A percentile compares a stretch with the other conserved stretches of the same genome.
These are phyloP conservation scores for Salix dunnii DNA, from an alignment of 345 rosid genomes.

Conservation along the genomic window DNA sequence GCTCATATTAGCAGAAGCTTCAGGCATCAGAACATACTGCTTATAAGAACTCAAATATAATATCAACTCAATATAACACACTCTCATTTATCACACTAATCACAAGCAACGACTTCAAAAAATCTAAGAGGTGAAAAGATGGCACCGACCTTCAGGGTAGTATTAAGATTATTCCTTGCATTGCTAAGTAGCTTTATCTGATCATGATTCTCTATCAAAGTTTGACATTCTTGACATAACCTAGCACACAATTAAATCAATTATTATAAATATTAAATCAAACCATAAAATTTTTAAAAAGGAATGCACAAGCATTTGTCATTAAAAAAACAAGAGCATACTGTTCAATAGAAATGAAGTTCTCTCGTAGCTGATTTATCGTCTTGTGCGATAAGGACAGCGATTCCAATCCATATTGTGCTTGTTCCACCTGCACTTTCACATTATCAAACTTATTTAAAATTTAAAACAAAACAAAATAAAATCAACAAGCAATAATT, in stretches of 20 bases:
- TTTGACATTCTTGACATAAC: conserved; percentile 93
- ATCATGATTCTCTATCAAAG: conserved; percentile 93
- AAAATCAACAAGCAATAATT: background rate
- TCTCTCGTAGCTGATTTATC: conserved; percentile 65
- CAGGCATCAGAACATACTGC: background rate
- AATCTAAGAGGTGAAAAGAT: background rate
- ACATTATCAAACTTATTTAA: background rate
- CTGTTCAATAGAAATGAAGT: conserved; percentile 82
- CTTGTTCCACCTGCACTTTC: conserved; percentile 74
- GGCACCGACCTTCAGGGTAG: conserved; percentile 69
- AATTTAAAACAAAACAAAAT: background rate
- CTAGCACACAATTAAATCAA: conserved; percentile 40
- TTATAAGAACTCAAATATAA: background rate
- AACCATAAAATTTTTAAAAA: background rate
- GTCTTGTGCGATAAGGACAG: conserved; percentile 71
- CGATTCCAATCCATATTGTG: conserved; percentile 75
- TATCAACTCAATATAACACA: background rate
- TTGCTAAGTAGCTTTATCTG: conserved; percentile 97
- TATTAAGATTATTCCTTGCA: conserved; percentile 86
- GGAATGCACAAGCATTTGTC: background rate
- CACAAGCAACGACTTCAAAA: background rate
- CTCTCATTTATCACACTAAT: background rate
- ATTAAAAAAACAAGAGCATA: conserved; percentile 26
- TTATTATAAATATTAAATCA: background rate
- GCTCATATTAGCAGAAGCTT: conserved; percentile 17